phyloP scores from a whole-genome alignment of 1,139 yeast genomes.

The Debaryomycetaceae sp. region DNA sequence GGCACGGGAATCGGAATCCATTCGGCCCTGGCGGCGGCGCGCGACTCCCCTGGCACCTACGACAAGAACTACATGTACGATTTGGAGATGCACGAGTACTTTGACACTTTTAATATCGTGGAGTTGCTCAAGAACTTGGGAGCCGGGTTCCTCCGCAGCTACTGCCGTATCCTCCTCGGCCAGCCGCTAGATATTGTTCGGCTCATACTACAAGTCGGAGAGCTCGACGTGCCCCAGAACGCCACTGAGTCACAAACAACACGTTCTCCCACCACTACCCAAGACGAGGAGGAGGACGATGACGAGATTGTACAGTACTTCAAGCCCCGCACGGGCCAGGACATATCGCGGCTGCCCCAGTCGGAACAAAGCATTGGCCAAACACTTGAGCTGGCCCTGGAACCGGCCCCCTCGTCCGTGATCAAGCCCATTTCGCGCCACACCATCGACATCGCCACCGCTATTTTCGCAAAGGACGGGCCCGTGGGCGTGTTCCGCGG shows the following conservation, averaged over 20 bases:
- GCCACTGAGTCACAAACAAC: no score
- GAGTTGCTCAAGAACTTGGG: slow-evolving; percentile 44
- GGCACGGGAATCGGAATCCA: slow-evolving; percentile 15
- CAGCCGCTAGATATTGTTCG: slow-evolving; percentile 89
- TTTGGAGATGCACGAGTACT: slow-evolving; percentile 57
- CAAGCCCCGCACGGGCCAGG: slow-evolving; percentile 12
- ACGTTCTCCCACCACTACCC: background rate
- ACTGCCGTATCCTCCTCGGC: slow-evolving; percentile 53
- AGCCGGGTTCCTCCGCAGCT: slow-evolving; percentile 55
- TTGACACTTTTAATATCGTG: slow-evolving; percentile 45
- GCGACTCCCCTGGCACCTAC: slow-evolving; percentile 1
- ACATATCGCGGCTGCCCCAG: background rate
- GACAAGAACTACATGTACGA: slow-evolving; percentile 46
- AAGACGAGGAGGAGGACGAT: background rate
- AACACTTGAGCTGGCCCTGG: no score
- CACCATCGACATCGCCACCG: slow-evolving; percentile 60
- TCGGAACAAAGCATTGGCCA: background rate
- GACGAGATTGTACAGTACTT: slow-evolving; percentile 43
- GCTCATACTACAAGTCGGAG: slow-evolving; percentile 71
- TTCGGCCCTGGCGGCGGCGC: slow-evolving; percentile 7
- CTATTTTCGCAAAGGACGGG: slow-evolving; percentile 69
- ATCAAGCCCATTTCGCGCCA: slow-evolving; percentile 56
- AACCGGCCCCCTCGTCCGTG: slow-evolving; percentile 2
- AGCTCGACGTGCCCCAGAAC: slow-evolving; percentile 20
- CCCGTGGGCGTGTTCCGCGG: slow-evolving; percentile 81